A percentile compares a stretch with the other conserved stretches of the same genome.
These are phyloP conservation scores for Parafenestella ontariensis DNA, from an alignment of 2,329 filamentous ascomycete genomes.

Conservation along the genomic window DNA sequence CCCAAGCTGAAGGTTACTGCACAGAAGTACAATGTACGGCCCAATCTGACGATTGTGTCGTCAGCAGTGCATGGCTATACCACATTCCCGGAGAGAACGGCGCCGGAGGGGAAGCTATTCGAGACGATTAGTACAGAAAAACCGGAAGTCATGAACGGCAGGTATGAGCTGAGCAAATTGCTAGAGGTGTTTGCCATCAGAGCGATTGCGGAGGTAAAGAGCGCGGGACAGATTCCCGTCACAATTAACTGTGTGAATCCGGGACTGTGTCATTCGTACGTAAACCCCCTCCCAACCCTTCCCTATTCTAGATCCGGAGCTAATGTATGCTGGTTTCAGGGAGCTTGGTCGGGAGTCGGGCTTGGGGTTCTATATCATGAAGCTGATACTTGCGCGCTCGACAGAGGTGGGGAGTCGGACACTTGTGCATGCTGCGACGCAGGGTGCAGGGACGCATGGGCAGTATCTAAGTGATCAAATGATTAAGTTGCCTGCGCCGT, in stretches of 20 bases:
- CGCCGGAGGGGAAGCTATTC: slow-evolving; percentile 28
- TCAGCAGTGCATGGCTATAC: slow-evolving; percentile 18
- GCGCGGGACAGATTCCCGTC: slow-evolving; percentile 18
- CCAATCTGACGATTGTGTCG: slow-evolving; percentile 20
- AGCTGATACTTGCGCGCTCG: slow-evolving; percentile 36
- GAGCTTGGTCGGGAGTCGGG: slow-evolving; percentile 40
- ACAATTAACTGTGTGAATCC: slow-evolving; percentile 39
- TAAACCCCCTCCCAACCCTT: too few relatives aligned
- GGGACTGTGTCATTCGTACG: slow-evolving; percentile 25
- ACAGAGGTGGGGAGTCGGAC: slow-evolving; percentile 51
- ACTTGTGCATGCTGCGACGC: slow-evolving; percentile 42
- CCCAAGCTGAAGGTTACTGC: slow-evolving; percentile 37
- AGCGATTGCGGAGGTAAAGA: slow-evolving; percentile 16
- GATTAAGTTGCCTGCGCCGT: slow-evolving; percentile 26
- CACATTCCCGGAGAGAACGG: slow-evolving; percentile 20
- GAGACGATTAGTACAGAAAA: slow-evolving; percentile 4
- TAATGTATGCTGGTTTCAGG: too few relatives aligned
- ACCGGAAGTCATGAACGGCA: slow-evolving; percentile 14
- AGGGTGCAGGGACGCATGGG: slow-evolving; percentile 37
- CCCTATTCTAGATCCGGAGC: too few relatives aligned
- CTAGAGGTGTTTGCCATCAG: slow-evolving; percentile 31
- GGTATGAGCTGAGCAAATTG: slow-evolving; percentile 35
- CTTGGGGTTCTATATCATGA: slow-evolving; percentile 18
- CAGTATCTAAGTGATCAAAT: slow-evolving; percentile 44
- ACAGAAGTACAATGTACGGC: slow-evolving; percentile 12